Evolutionary conservation across 306 rosid species (phyloP).

Genomic region (Trichosanthes cucumerina): DNA sequence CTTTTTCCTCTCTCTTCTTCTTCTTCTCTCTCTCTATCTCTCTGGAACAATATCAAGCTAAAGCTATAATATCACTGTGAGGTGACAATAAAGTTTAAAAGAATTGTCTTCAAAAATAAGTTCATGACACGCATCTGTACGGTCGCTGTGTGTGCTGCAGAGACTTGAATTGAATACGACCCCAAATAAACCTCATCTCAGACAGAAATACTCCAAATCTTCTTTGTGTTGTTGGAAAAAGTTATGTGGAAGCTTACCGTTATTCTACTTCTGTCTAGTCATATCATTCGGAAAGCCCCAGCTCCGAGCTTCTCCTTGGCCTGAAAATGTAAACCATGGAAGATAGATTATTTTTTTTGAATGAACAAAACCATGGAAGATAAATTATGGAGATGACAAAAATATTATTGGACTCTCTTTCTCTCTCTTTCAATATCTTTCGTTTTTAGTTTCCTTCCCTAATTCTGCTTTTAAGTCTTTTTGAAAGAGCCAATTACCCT

Average conservation of each 20-base stretch:
- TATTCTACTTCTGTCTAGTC: background rate
- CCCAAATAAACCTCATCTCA: background rate
- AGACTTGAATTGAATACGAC: background rate
- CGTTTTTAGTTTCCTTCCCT: conserved; percentile 12
- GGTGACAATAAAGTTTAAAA: background rate
- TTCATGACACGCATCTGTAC: background rate
- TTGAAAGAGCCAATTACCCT: conserved; percentile 73
- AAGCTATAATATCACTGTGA: background rate
- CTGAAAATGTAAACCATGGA: conserved; percentile 49
- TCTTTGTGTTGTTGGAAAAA: background rate
- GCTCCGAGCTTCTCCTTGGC: conserved; percentile 78
- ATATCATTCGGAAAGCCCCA: conserved; percentile 25
- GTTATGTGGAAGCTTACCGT: background rate
- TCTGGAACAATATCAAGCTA: background rate
- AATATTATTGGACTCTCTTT: background rate
- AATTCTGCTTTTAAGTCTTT: conserved; percentile 20
- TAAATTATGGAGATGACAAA: conserved; percentile 14
- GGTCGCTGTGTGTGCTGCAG: background rate
- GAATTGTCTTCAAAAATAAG: background rate
- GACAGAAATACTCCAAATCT: background rate
- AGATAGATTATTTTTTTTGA: conserved; percentile 27
- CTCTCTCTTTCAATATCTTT: conserved; percentile 6
- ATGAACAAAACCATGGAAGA: conserved; percentile 29
- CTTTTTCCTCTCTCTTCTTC: background rate
- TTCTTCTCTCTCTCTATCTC: too few relatives aligned